Conservation (phyloP, 2,329 filamentous ascomycete genomes). For the Cladosporium austrohemisphaericum region DNA sequence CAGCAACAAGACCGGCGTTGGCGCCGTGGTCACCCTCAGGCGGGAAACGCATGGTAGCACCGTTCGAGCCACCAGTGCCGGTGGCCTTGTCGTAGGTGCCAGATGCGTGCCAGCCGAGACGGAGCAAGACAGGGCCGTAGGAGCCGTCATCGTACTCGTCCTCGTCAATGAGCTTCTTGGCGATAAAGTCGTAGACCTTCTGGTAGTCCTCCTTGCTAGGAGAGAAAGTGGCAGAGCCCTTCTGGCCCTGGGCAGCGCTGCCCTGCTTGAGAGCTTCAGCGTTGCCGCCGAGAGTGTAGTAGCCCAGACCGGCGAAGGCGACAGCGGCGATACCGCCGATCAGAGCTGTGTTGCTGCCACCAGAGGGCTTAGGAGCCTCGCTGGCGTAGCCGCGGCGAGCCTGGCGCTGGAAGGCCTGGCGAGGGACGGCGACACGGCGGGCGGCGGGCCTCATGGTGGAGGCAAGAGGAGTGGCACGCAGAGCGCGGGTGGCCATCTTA, state of each 20-base stretch:
- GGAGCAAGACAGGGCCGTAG: conserved; percentile 86
- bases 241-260: conserved; percentile 41
- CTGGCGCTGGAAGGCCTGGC: conserved; percentile 68
- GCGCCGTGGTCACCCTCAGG: conserved; percentile 88
- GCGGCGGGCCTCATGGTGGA: conserved; percentile 57
- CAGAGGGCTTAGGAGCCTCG: conserved; percentile 23
- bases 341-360: conserved; percentile 46
- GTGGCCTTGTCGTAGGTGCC: conserved; percentile 90
- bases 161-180: conserved; percentile 74
- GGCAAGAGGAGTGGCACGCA: conserved; percentile 39
- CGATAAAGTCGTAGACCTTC: conserved; percentile 87
- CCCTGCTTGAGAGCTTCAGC: conserved; percentile 27
- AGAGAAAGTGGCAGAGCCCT: conserved; percentile 52
- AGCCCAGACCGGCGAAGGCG: conserved; percentile 62
- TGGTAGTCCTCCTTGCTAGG: conserved; percentile 88
- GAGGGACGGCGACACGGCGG: conserved; percentile 54
- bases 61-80: conserved; percentile 87
- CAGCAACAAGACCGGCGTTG: conserved; percentile 82
- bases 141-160: conserved; percentile 96
- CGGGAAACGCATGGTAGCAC: conserved; percentile 92
- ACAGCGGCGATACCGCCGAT: conserved; percentile 57
- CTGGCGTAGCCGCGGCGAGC: conserved; percentile 73
- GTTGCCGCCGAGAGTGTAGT: conserved; percentile 57
- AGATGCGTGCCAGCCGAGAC: conserved; percentile 89
- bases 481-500: conserved; percentile 38